These are phyloP conservation scores for Saccharomycopsis phalli DNA, from an alignment of 1,139 yeast species.

Conservation along the genomic window DNA sequence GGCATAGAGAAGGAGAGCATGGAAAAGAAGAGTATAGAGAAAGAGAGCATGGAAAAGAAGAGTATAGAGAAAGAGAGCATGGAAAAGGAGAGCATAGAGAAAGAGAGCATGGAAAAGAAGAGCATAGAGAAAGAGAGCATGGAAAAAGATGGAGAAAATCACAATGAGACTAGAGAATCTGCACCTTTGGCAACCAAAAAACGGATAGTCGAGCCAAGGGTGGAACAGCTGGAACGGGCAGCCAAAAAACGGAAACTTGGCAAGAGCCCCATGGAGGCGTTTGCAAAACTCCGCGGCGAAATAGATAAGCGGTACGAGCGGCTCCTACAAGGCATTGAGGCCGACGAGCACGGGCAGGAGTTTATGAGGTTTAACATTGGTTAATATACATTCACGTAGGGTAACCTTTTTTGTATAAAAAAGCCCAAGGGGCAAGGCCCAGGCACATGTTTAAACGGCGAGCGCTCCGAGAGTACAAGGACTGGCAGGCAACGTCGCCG, in stretches of 20 bases:
- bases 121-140: too few species aligned
- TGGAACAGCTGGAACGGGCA: not conserved
- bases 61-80: too few species aligned
- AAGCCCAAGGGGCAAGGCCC: too few species aligned
- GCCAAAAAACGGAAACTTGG: not conserved
- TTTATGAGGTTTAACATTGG: constrained; percentile 15
- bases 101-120: too few species aligned
- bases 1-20: constrained; percentile 1
- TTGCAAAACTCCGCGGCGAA: constrained; percentile 3
- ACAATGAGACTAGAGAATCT: not conserved
- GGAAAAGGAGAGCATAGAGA: too few species aligned
- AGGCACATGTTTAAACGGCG: constrained; percentile 31
- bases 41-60: too few species aligned
- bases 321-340: constrained; percentile 11
- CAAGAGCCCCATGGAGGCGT: constrained; percentile 1
- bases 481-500: constrained; percentile 25
- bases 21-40: too few species aligned
- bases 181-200: too few species aligned
- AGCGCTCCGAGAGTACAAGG: constrained; percentile 35
- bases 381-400: too few species aligned
- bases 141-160: not conserved
- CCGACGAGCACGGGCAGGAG: constrained; percentile 13
- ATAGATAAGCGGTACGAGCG: constrained; percentile 7
- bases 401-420: too few species aligned
- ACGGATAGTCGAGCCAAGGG: not conserved